Base-by-base conservation (phyloP, 768 basidiomycete species). In the Boletus rufocinnamomeus region DNA sequence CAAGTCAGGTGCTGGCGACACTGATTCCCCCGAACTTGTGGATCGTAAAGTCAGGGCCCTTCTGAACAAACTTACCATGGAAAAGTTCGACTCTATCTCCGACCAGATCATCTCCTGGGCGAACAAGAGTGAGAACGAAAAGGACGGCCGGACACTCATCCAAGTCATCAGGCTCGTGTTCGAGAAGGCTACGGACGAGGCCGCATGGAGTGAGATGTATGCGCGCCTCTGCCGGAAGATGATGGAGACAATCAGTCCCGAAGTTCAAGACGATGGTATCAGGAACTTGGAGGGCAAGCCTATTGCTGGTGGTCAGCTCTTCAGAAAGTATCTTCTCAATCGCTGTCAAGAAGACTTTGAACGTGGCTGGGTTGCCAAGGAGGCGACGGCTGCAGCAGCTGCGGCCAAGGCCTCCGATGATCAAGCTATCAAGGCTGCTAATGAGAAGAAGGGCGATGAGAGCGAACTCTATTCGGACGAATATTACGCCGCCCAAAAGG, bases 321-420 rank as follows among this genome's bases (percentile, higher is more conserved):
- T 98, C 89, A 82, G 95, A 62, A 96, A 96, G 77, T 98, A 98
- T 76, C 83, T 98, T 23, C 82, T 98, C 54, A 96, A 96, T 70
- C 85, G 95, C 45, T 98, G 96, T 76, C 95, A 97, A 72, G 93
- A 97, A 70, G 95, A 98, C 76, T 98, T 98, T 74, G 96, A 98
- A 79, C 85, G 88, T 60, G 95, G 95, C 7, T 98, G 95, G 95
- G 83, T 89, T 40, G 85, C 86, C 25, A 92, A 95, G 74, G 93
- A 95, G 69, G 80, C 88, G 9, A 85, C 95, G 1, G 89, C 91
- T 21, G 88, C 86, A 4, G 94, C 94, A 17, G 95, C 95, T 21
- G 89, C 87, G 8, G 80, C 81, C 30, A 96, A 95, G 75, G 89
- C 88, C 6, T 80, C 81, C n/a, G 89, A 93, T 66, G 95, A 98